Evolutionary conservation across 1,139 yeast species (phyloP).

Genomic region (Taphrina pruni): DNA sequence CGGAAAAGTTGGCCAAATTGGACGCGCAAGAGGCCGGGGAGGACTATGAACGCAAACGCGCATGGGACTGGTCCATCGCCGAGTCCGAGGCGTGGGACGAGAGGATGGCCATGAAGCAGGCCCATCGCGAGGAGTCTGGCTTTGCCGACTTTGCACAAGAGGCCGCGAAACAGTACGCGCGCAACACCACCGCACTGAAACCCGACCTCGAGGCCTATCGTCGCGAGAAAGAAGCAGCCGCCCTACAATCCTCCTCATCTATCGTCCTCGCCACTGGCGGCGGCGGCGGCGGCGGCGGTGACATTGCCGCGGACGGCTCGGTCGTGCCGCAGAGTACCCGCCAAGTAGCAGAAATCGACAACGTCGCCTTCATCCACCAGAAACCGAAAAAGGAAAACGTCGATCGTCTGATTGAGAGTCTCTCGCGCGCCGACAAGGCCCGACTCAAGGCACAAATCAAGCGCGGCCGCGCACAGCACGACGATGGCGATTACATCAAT

Average conservation of each 20-base stretch:
- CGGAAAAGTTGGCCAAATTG: conserved; percentile 54
- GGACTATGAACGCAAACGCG: conserved; percentile 56
- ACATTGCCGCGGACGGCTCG: conserved; percentile 41
- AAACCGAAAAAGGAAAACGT: conserved; percentile 55
- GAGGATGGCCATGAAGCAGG: conserved; percentile 52
- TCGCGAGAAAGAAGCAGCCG: conserved; percentile 49
- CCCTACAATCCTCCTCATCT: conserved; percentile 31
- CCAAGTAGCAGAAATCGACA: conserved; percentile 42
- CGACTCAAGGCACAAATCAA: conserved; percentile 53
- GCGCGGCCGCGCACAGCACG: conserved; percentile 51
- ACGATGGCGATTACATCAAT: conserved; percentile 59
- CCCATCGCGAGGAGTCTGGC: conserved; percentile 46
- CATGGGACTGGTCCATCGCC: conserved; percentile 69
- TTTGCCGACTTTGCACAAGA: conserved; percentile 46
- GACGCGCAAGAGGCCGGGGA: conserved; percentile 55
- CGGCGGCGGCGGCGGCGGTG: too few species aligned
- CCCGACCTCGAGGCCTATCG: conserved; percentile 58
- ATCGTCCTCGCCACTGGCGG: conserved; percentile 35
- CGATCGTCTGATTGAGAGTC: conserved; percentile 54
- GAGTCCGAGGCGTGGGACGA: conserved; percentile 72
- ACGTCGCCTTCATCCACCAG: conserved; percentile 48
- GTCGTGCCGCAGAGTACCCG: conserved; percentile 21
- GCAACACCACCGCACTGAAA: conserved; percentile 55
- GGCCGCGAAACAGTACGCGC: conserved; percentile 54
- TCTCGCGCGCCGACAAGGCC: conserved; percentile 54